A percentile compares a stretch with the other conserved stretches of the same genome.
Evolutionary conservation across 495 filamentous ascomycete species (phyloP).

Genomic region (Daldinia grandis): DNA sequence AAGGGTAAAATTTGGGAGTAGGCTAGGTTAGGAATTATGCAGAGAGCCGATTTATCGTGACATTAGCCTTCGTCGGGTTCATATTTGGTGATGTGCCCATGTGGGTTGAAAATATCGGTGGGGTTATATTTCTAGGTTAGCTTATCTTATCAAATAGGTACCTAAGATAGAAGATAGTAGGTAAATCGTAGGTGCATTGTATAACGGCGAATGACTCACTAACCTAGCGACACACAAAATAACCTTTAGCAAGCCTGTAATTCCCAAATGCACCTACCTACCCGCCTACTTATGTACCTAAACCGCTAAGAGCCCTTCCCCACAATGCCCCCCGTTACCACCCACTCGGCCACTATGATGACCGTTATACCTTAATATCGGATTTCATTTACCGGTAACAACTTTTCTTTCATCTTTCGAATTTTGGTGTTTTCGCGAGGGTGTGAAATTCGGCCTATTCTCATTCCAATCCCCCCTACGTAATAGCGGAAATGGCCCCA

Average conservation of each 20-base stretch:
- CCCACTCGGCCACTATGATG: conserved; percentile 1
- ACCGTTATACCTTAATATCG: conserved; percentile 14
- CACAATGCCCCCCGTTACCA: conserved; percentile 9
- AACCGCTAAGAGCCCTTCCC: conserved; percentile 31
- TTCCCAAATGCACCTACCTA: conserved; percentile 1
- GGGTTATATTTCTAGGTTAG: not conserved
- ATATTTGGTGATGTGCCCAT: conserved; percentile 14
- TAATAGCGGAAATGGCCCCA: conserved; percentile 67
- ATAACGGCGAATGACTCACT: not conserved
- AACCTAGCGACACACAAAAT: not conserved
- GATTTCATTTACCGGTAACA: conserved; percentile 26
- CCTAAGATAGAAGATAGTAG: too few relatives aligned
- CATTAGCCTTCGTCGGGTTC: conserved; percentile 9
- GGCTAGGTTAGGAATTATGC: not conserved
- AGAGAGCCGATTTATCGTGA: not conserved
- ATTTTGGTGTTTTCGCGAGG: conserved; percentile 8
- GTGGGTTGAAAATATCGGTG: conserved; percentile 31
- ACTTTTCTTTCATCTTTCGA: conserved; percentile 20
- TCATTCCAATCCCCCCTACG: not conserved
- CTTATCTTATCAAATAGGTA: conserved; percentile 34
- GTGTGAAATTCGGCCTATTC: conserved; percentile 14
- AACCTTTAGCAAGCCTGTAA: not conserved
- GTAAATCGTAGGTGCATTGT: too few relatives aligned
- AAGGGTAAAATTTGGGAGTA: not conserved
- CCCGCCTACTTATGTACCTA: too few relatives aligned